phyloP scores from a whole-genome alignment of 129 eudicot species.

The Lactuca sativa region DNA sequence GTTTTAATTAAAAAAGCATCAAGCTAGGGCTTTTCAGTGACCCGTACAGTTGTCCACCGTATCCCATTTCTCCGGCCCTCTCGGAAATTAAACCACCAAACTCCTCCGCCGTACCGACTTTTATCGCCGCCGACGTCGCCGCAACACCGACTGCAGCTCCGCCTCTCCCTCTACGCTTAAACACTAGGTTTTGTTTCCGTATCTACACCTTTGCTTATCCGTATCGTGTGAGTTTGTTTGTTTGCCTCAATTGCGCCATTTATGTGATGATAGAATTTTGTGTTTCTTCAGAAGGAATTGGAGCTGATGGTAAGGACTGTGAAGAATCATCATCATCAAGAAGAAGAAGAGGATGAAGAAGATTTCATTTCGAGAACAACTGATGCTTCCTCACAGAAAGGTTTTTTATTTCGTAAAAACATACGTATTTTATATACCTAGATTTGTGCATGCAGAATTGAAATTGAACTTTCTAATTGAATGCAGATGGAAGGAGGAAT shows the following conservation, averaged over 20 bases:
- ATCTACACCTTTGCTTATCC: constrained; percentile 3
- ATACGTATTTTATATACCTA: not conserved
- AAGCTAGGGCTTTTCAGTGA: constrained; percentile 37
- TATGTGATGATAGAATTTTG: constrained; percentile 2
- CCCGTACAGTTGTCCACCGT: constrained; percentile 31
- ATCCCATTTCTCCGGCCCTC: constrained; percentile 19
- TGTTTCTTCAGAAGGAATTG: constrained; percentile 18
- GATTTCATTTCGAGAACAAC: constrained; percentile 47
- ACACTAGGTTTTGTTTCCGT: constrained; percentile 3
- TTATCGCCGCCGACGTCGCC: not conserved
- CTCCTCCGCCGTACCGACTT: constrained; percentile 17
- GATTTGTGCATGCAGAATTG: constrained; percentile 24
- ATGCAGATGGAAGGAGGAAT: constrained; percentile 43
- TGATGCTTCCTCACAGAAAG: constrained; percentile 48
- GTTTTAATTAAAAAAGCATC: constrained; percentile 6
- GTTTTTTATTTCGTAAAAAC: not conserved
- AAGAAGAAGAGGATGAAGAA: constrained; percentile 48
- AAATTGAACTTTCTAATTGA: constrained; percentile 19
- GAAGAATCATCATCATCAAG: constrained; percentile 38
- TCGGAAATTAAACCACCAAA: constrained; percentile 22
- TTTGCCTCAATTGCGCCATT: constrained; percentile 20
- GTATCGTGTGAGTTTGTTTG: constrained; percentile 1
- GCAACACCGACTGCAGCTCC: constrained; percentile 9
- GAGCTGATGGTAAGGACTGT: constrained; percentile 53
- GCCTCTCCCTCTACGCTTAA: not conserved